Evolutionary conservation across 2,329 filamentous ascomycete species (phyloP), one percentile per base, ranked within the genome.

Genomic region (Aplosporella prunicola): DNA sequence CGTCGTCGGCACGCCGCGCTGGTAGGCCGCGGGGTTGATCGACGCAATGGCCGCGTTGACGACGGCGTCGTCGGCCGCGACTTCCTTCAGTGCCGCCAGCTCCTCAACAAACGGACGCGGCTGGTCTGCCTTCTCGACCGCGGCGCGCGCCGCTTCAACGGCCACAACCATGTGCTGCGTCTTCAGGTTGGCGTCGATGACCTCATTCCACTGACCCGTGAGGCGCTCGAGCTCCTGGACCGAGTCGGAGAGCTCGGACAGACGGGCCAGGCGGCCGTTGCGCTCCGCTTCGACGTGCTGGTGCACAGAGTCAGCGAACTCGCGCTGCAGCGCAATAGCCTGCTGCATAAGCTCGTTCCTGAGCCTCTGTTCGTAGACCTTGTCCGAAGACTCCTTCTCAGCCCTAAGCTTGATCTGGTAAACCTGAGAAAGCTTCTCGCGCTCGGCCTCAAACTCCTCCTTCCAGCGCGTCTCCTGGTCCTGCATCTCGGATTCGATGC

Each of bases 111-210:
- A 98, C 4, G 91, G 91, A 27, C 77, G 74, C 14, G 89, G 83
- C 50, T 79, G 72, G 28, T 78, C 68, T 9, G 80, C 72, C 46
- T 81, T 80, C 55, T 87, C 80, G 15, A 96, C 74, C 34, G 81
- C 85, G 41, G 84, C 78, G 47, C 85, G 82, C 35, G 96, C 87
- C 25, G 89, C 86, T 57, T 98, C 91, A 20, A 96, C 82, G 14
- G 91, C 91, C 23, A 98, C 86, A 56, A 95, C 86, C 18, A 98
- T 78, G 64, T 96, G 88, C 63, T 98, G 91, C 1, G 91, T 95
- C 62, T 84, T 82, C 45, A 96, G 75, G 64, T 91, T 96, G 43
- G 76, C 71, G 57, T 96, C 87, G 15, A 98, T 78, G 24, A 96
- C 85, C 26, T 79, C 76, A 62, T 89, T 93, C 87, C 87, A 96